These are phyloP conservation scores for Xylariaceae sp. DNA, from an alignment of 2,329 filamentous ascomycete genomes.

Conservation along the genomic window DNA sequence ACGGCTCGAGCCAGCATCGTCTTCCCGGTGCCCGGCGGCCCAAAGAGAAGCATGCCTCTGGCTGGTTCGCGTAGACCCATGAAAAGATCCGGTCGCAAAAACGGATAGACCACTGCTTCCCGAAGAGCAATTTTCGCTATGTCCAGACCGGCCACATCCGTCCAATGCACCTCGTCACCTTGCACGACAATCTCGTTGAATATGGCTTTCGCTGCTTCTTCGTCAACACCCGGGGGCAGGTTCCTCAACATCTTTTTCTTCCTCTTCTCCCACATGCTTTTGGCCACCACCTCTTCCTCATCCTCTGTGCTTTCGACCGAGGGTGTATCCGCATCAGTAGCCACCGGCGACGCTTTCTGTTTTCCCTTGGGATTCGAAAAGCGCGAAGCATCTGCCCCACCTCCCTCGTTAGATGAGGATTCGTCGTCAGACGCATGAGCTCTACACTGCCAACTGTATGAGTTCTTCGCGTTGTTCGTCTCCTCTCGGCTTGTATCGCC, in stretches of 20 bases:
- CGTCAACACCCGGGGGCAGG: slow-evolving; percentile 78
- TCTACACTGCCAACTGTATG: slow-evolving; percentile 12
- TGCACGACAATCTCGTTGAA: slow-evolving; percentile 93
- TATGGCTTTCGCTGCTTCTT: slow-evolving; percentile 81
- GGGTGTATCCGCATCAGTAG: slow-evolving; percentile 46
- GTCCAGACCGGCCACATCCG: slow-evolving; percentile 86
- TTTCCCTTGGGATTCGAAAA: slow-evolving; percentile 32
- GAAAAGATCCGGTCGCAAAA: slow-evolving; percentile 91
- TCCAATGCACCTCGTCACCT: slow-evolving; percentile 93
- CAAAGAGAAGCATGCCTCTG: slow-evolving; percentile 91
- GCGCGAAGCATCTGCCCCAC: slow-evolving; percentile 3
- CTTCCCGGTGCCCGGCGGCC: slow-evolving; percentile 95
- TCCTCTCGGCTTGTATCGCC: slow-evolving; percentile 15
- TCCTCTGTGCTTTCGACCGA: slow-evolving; percentile 44
- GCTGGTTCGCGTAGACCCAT: slow-evolving; percentile 93
- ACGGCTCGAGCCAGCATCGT: slow-evolving; percentile 96
- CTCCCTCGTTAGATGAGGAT: slow-evolving; percentile 25
- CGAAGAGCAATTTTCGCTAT: slow-evolving; percentile 88
- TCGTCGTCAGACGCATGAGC: slow-evolving; percentile 17
- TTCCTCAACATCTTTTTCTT: slow-evolving; percentile 69
- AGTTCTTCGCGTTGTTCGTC: slow-evolving; percentile 26
- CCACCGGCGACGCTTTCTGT: slow-evolving; percentile 39
- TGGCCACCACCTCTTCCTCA: slow-evolving; percentile 39
- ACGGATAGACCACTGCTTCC: slow-evolving; percentile 95
- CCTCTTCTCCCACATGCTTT: slow-evolving; percentile 58